These are phyloP conservation scores for Alternaria sp. DNA, from an alignment of 2,329 filamentous ascomycete genomes.

Conservation along the genomic window DNA sequence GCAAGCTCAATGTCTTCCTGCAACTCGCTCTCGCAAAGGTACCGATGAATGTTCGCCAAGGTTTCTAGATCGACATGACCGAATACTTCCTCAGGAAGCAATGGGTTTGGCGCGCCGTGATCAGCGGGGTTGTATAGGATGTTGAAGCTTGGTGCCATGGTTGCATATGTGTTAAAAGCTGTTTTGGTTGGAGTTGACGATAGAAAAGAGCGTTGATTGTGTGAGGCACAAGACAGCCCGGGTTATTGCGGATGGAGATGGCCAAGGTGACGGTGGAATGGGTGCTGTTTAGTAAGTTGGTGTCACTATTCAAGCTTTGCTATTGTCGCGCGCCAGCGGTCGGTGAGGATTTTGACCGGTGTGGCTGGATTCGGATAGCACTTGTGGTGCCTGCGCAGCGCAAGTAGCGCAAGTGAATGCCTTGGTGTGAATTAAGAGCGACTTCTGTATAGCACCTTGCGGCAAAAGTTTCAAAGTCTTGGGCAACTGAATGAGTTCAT, in stretches of 20 bases:
- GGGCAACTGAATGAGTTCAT: not conserved
- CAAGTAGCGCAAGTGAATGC: slow-evolving; percentile 1
- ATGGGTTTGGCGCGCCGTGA: slow-evolving; percentile 13
- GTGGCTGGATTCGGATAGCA: slow-evolving; percentile 9
- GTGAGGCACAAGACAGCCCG: not conserved
- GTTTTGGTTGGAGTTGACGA: slow-evolving; percentile 1
- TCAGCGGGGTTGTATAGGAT: slow-evolving; percentile 12
- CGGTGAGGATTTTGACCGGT: slow-evolving; percentile 22
- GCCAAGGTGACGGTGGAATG: not conserved
- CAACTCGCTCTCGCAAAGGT: slow-evolving; percentile 31
- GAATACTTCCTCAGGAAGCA: slow-evolving; percentile 27
- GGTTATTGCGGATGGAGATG: not conserved
- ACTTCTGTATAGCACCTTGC: not conserved
- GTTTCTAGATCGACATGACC: slow-evolving; percentile 38
- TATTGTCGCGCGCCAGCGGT: slow-evolving; percentile 18
- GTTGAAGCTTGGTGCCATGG: slow-evolving; percentile 18
- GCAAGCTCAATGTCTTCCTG: slow-evolving; percentile 33
- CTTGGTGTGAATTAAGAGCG: not conserved
- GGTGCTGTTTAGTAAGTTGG: not conserved
- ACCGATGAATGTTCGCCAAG: slow-evolving; percentile 33
- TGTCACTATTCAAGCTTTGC: slow-evolving; percentile 1
- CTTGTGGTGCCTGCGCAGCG: slow-evolving; percentile 9
- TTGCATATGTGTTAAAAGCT: not conserved
- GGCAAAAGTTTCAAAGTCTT: not conserved
- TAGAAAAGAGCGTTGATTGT: not conserved